Evolutionary conservation across 345 rosid genomes (phyloP), one percentile per base, ranked within the genome.

Genomic region (Populus simonii): DNA sequence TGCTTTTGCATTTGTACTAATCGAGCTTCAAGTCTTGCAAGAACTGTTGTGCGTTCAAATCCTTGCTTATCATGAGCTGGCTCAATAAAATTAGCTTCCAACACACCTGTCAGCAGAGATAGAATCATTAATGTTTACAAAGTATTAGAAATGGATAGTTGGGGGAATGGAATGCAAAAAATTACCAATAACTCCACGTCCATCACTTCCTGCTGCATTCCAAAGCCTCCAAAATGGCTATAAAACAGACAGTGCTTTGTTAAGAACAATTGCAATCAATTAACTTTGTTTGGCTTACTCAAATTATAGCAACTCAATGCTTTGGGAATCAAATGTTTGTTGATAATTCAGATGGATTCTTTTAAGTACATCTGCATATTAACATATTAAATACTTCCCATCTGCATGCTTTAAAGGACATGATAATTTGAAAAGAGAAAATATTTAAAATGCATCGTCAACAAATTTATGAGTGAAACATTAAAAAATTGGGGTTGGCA

Each of bases 161-260:
- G n/a, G 61, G 27, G 66, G 65, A 39, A 78, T 77, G 41, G 70
- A 70, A 63, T 49, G 63, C 16, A 59, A 74, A 75, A 53, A 1
- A 55, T 71, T 78, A 94, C 98, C 98, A 83, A 94, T 89, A 70
- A 93, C 97, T 27, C 98, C 98, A 76, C 98, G 97, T 45, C 98
- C 98, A 83, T 87, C 92, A 89, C 97, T 91, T 70, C 94, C 97
- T 10, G 97, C 23, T 71, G 98, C 85, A 86, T 92, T 92, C 97
- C 98, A 94, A 67, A 94, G 88, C 91, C 97, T 94, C 98, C 98
- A 94, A 84, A 94, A 94, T 66, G 98, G 98, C 98, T 94, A 87
- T 76, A 74, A 80, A 72, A 79, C 68, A 79, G 49, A 33, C 27
- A 45, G 35, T 29, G 29, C 13, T 73, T 70, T 70, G 17, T 45